A percentile compares a stretch with the other conserved stretches of the same genome.
phyloP scores from a whole-genome alignment of 2,329 filamentous ascomycete species.

The Chaetomium sp. region DNA sequence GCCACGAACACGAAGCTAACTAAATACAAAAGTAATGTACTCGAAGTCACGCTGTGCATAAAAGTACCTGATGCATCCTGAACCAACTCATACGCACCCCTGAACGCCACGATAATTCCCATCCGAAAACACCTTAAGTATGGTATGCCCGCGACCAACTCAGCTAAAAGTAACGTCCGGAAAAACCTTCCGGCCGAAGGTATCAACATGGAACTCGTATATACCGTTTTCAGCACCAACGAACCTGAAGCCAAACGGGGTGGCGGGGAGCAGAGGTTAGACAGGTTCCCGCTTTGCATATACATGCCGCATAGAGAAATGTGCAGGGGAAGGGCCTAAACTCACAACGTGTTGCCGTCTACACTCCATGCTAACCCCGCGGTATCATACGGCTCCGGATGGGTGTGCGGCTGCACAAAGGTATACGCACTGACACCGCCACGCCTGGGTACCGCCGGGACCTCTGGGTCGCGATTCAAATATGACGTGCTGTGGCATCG shows the following conservation, averaged over 20 bases:
- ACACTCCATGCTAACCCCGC: constrained; percentile 57
- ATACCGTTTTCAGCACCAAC: constrained; percentile 65
- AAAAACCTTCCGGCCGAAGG: constrained; percentile 53
- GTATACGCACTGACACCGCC: constrained; percentile 1
- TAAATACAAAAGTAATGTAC: too few relatives aligned
- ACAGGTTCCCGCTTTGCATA: too few relatives aligned
- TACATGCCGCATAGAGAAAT: neutral
- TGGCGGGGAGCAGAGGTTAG: too few relatives aligned
- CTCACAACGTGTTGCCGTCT: constrained; percentile 54
- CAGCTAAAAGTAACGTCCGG: constrained; percentile 35
- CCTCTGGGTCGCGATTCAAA: constrained; percentile 27
- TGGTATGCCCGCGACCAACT: neutral
- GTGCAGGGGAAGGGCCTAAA: neutral
- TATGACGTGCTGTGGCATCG: constrained; percentile 21
- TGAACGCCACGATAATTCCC: constrained; percentile 4
- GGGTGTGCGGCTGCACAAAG: constrained; percentile 16
- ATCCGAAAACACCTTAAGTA: neutral
- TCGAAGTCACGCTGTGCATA: too few relatives aligned
- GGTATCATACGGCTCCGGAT: constrained; percentile 49
- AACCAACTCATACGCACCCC: constrained; percentile 9
- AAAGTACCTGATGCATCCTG: neutral
- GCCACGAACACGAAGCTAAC: too few relatives aligned
- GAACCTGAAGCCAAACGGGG: constrained; percentile 38
- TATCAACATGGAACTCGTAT: constrained; percentile 65
- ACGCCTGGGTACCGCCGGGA: too few relatives aligned